These are phyloP conservation scores for Phytopythium mirpurense DNA, from an alignment of 352 stramenopile genomes.

Conservation along the genomic window DNA sequence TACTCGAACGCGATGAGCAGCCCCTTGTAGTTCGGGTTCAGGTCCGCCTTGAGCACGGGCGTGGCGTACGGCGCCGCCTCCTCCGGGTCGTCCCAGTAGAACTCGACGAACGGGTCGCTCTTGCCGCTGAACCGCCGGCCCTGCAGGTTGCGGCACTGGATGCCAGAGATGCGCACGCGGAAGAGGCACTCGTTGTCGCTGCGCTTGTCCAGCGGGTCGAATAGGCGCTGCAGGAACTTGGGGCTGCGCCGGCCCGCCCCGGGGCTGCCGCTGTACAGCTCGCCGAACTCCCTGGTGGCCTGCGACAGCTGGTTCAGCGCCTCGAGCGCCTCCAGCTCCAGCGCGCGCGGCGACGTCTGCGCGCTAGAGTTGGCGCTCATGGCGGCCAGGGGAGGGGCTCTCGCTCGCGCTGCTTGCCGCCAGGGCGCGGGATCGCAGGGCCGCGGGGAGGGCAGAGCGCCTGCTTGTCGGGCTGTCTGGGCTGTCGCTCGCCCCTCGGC, in stretches of 20 bases:
- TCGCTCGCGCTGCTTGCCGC: no score
- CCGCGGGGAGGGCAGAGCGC: no score
- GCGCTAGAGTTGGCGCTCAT: conserved; percentile 31
- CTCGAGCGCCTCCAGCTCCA: conserved; percentile 44
- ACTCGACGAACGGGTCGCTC: conserved; percentile 85
- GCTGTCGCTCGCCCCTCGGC: no score
- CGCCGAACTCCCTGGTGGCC: conserved; percentile 70
- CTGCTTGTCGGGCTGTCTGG: no score
- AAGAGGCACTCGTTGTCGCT: conserved; percentile 74
- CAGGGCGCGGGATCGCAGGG: no score
- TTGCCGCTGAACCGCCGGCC: conserved; percentile 76
- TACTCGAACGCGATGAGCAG: conserved; percentile 86
- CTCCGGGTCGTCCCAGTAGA: conserved; percentile 79
- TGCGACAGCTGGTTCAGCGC: conserved; percentile 71
- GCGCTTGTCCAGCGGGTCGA: conserved; percentile 55
- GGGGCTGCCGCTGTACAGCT: conserved; percentile 43
- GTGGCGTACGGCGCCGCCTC: conserved; percentile 69
- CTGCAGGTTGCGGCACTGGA: conserved; percentile 86
- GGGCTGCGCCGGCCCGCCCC: conserved; percentile 35
- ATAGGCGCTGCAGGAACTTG: conserved; percentile 63
- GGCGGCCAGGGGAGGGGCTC: no score
- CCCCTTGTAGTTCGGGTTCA: conserved; percentile 88
- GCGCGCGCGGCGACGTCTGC: conserved; percentile 32
- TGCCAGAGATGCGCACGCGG: conserved; percentile 78
- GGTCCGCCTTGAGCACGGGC: conserved; percentile 78